A percentile compares a stretch with the other conserved stretches of the same genome.
These are phyloP conservation scores for Phyllosticta capitalensis DNA, from an alignment of 2,329 filamentous ascomycete species.

Conservation along the genomic window DNA sequence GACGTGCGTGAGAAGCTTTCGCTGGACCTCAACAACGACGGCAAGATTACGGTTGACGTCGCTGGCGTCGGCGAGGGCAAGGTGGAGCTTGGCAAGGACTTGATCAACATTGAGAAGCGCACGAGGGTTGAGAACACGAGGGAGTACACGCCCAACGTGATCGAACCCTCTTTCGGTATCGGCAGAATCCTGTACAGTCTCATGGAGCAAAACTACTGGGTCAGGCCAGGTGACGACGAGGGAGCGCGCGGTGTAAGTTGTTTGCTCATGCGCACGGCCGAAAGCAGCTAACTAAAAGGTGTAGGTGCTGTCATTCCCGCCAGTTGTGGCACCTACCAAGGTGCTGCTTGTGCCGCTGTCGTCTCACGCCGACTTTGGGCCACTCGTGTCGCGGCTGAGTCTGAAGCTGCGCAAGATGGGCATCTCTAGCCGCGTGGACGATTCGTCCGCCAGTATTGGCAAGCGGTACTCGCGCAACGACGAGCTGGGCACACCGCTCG, in stretches of 20 bases:
- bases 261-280: not conserved
- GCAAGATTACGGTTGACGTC: slow-evolving; percentile 70
- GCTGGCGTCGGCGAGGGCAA: slow-evolving; percentile 57
- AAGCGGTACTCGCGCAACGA: slow-evolving; percentile 86
- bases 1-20: slow-evolving; percentile 72
- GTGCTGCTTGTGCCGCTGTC: slow-evolving; percentile 87
- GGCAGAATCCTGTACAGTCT: slow-evolving; percentile 87
- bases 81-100: slow-evolving; percentile 68
- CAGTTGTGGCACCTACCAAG: slow-evolving; percentile 82
- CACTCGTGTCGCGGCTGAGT: slow-evolving; percentile 64
- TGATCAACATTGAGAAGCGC: slow-evolving; percentile 74
- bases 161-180: slow-evolving; percentile 96
- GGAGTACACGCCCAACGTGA: slow-evolving; percentile 91
- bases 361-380: slow-evolving; percentile 67
- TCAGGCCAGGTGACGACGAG: slow-evolving; percentile 64
- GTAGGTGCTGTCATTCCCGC: slow-evolving; percentile 63
- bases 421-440: slow-evolving; percentile 78
- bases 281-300: not conserved
- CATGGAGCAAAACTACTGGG: slow-evolving; percentile 95
- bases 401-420: slow-evolving; percentile 65
- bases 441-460: slow-evolving; percentile 84
- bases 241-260: slow-evolving; percentile 66
- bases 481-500: slow-evolving; percentile 87
- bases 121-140: slow-evolving; percentile 74
- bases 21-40: slow-evolving; percentile 60